Conservation (phyloP, 164 flowering plant genomes). For the Litsea cubeba region DNA sequence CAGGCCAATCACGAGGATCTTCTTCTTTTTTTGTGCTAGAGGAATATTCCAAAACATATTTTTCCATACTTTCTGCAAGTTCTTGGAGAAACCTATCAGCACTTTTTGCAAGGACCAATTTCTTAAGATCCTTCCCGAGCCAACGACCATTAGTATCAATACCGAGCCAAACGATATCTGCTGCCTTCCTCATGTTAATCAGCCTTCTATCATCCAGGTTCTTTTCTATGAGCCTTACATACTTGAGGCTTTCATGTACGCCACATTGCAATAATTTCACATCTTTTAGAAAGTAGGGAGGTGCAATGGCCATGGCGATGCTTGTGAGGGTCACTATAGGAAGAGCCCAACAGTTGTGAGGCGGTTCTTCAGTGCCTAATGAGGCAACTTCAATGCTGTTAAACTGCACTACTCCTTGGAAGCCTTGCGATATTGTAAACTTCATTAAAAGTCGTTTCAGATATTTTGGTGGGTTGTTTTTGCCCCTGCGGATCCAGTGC, state of each 20-base stretch:
- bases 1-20: background rate
- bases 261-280: slow-evolving; percentile 20
- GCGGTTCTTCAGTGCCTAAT: slow-evolving; percentile 23
- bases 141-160: background rate
- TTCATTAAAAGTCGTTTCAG: slow-evolving; percentile 36
- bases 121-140: background rate
- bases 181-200: slow-evolving; percentile 32
- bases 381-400: slow-evolving; percentile 41
- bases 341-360: slow-evolving; percentile 66
- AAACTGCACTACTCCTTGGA: slow-evolving; percentile 40
- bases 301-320: slow-evolving; percentile 39
- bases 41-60: background rate
- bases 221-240: slow-evolving; percentile 35
- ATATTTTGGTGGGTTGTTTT: slow-evolving; percentile 34
- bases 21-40: too few species aligned
- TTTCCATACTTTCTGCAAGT: background rate
- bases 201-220: slow-evolving; percentile 27
- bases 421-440: slow-evolving; percentile 1
- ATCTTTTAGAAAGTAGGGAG: slow-evolving; percentile 28
- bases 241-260: slow-evolving; percentile 42
- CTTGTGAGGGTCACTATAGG: slow-evolving; percentile 59
- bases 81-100: background rate
- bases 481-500: slow-evolving; percentile 33
- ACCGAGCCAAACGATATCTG: background rate
- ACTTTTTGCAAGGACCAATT: background rate